Evolutionary conservation across 805 yeast genomes (phyloP).

Genomic region (Metschnikowia lunata): DNA sequence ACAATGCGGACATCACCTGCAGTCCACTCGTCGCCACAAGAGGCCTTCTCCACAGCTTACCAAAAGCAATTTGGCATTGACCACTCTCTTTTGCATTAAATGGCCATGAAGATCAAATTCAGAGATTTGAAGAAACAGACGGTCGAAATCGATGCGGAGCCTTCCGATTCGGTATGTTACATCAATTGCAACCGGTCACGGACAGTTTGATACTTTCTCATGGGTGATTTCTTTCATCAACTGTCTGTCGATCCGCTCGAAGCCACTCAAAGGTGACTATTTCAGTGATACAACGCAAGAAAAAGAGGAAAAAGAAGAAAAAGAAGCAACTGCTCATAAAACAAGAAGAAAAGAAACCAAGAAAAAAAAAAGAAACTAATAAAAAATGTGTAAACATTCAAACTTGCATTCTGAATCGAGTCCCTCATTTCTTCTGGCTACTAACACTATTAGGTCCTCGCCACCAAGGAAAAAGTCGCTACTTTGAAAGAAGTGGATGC

Average conservation of each 20-base stretch:
- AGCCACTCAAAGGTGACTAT: too few relatives aligned
- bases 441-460: constrained; percentile 39
- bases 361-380: too few relatives aligned
- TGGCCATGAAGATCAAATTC: constrained; percentile 67
- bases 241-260: too few relatives aligned
- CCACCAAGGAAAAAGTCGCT: constrained; percentile 74
- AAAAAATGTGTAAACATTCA: too few relatives aligned
- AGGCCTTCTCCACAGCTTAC: background rate
- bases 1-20: background rate
- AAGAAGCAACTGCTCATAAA: too few relatives aligned
- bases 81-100: background rate
- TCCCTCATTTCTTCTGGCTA: background rate
- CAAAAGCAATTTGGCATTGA: background rate
- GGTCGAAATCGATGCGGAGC: constrained; percentile 73
- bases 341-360: too few relatives aligned
- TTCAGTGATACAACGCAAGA: too few relatives aligned
- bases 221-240: too few relatives aligned
- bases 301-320: too few relatives aligned
- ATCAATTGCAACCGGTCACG: too few relatives aligned
- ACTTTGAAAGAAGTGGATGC: constrained; percentile 63
- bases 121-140: constrained; percentile 93
- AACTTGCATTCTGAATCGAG: too few relatives aligned
- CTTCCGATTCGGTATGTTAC: constrained; percentile 55
- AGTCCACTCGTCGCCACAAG: constrained; percentile 7
- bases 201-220: too few relatives aligned